Base-by-base conservation (phyloP, 2,329 filamentous ascomycete species). In the Pyricularia pennisetigena region DNA sequence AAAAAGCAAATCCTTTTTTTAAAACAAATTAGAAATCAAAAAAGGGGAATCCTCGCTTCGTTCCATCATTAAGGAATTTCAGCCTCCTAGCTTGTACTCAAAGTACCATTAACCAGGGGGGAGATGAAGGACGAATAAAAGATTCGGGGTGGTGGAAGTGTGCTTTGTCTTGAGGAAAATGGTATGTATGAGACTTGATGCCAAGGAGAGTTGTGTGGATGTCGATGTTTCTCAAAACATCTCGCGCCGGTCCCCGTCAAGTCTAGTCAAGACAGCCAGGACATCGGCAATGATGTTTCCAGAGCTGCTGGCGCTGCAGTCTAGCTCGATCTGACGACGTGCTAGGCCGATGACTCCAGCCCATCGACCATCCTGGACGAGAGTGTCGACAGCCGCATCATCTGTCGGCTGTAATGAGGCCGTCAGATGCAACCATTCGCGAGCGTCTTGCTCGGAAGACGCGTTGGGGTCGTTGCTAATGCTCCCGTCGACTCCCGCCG, bases 221-320 rank as follows among this genome's bases (percentile, higher is more conserved):
- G 10, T n/a, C 7, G 14, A 57, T 7, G 20, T 57, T 64, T 28
- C 71, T 69, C 82, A 71, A 82, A 82, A 76, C 80, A 79, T 69
- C 77, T 80, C 73, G 77, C 75, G 67, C 77, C 77, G 9, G 74
- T 76, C 1, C 79, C 77, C 80, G 71, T 85, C 82, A 67, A 88
- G 74, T 72, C 80, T 83, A 71, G 77, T 79, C 71, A 88, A 71
- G 67, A 86, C 85, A 1, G 79, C 76, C 3, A 85, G 78, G 7
- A 85, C 83, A 72, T 88, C 85, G 28, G 83, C 79, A 62, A 84
- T 82, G 66, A 86, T 73, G 64, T 82, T 57, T 24, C n/a, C 80
- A 71, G 79, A 86, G 66, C 79, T 78, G 24, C 79, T 78, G 6
- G 82, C 84, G 3, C 82, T 74, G 54, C 82, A 83, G 67, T 87